Evolutionary conservation across 2,329 filamentous ascomycete species (phyloP), one percentile per base, ranked within the genome.

Genomic region (Cytospora schulzeri): DNA sequence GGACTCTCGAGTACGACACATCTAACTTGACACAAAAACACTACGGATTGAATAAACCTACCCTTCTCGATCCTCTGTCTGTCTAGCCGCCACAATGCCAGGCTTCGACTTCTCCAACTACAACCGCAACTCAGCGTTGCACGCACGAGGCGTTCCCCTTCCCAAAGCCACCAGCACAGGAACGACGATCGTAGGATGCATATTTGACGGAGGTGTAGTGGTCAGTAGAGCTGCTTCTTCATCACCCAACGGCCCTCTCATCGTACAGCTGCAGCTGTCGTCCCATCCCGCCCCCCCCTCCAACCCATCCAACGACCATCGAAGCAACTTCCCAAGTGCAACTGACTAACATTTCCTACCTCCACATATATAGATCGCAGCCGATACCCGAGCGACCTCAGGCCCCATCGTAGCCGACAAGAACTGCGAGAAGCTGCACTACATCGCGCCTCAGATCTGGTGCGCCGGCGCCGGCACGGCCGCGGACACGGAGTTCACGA

Each of bases 361-460:
- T 45, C 24, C n/a, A 38, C n/a, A 19, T n/a, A 60, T 22, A 61
- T 72, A 93, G 91, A 98, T 99, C 79, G 95, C 95, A 69, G 95
- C 95, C 81, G 95, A 99, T 81, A 99, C 95, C 70, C 88, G 95
- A 86, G 95, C 95, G 69, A 99, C 95, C 55, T 96, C 91, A 69
- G 95, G 95, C 41, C 93, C 95, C 71, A 99, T 99, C 80, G 95
- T 99, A 72, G 96, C 96, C 79, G 95, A 99, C 87, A 99, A 99
- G 92, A 99, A 99, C 86, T 98, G 95, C 84, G 94, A 99, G 83
- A 99, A 99, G 84, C 89, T 99, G 69, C 95, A 99, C 83, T 99
- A 96, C 85, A 99, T 99, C 78, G 86, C 95, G 52, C 94, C 95
- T 66, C 93, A 97, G 79, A 99, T 99, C 80, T 99, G 95, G 95